These are phyloP conservation scores for Pholiota microspora DNA, from an alignment of 768 basidiomycete genomes.

Conservation along the genomic window DNA sequence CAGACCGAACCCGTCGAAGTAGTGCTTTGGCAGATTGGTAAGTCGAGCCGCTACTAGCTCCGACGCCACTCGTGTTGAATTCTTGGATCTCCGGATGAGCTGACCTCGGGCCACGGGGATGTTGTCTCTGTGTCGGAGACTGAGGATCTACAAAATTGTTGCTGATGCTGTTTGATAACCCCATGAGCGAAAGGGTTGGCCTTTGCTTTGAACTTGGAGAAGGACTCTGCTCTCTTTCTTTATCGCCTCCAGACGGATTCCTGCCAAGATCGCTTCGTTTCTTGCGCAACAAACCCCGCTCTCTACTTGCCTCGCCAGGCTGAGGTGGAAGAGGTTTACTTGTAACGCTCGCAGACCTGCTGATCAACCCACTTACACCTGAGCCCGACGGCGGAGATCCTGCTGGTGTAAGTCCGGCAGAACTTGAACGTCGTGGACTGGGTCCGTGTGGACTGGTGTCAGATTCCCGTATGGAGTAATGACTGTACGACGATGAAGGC, in stretches of 20 bases:
- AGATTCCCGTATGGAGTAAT: background rate
- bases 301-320: background rate
- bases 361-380: background rate
- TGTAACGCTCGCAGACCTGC: background rate
- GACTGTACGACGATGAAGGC: constrained; percentile 5
- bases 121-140: background rate
- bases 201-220: background rate
- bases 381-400: background rate
- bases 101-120: constrained; percentile 5
- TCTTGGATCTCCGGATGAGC: background rate
- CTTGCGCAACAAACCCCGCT: background rate
- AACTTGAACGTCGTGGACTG: constrained; percentile 11
- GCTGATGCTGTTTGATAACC: background rate
- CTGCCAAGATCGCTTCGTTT: constrained; percentile 1
- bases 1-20: constrained; percentile 31
- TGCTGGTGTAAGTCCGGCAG: background rate
- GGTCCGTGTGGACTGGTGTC: background rate
- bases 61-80: background rate
- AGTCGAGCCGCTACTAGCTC: constrained; percentile 2
- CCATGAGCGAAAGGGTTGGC: background rate
- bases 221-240: background rate
- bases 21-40: constrained; percentile 19
- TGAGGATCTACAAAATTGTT: background rate
- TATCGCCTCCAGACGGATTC: background rate
- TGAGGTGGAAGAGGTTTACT: background rate